A percentile compares a stretch with the other conserved stretches of the same genome.
Evolutionary conservation across 169 alveolate species (phyloP).

Genomic region (Plasmodium gaboni): DNA sequence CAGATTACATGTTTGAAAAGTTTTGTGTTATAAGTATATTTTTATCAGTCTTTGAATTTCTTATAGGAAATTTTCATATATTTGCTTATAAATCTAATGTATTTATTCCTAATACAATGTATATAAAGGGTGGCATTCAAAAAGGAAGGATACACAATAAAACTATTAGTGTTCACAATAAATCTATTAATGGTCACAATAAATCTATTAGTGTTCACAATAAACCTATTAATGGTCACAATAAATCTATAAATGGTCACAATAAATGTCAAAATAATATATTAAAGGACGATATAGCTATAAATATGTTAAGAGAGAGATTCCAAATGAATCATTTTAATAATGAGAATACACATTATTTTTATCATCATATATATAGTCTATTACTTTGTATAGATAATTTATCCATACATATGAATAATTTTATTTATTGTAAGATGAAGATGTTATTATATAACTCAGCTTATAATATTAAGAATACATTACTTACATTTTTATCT

Average conservation of each 20-base stretch:
- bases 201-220: too few relatives aligned
- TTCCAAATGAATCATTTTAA: not conserved
- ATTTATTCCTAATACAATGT: conserved; percentile 16
- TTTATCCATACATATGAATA: conserved; percentile 22
- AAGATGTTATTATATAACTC: conserved; percentile 36
- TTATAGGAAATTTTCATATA: conserved; percentile 44
- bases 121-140: not conserved
- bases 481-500: conserved; percentile 47
- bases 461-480: conserved; percentile 49
- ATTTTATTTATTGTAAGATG: conserved; percentile 12
- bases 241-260: too few relatives aligned
- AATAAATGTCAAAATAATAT: not conserved
- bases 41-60: conserved; percentile 34
- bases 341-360: conserved; percentile 5
- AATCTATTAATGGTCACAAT: too few relatives aligned
- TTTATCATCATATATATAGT: conserved; percentile 32
- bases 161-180: too few relatives aligned
- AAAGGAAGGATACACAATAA: not conserved
- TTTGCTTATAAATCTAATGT: conserved; percentile 65
- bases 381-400: conserved; percentile 24
- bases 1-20: conserved; percentile 22
- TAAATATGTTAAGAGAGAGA: not conserved
- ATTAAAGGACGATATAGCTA: not conserved
- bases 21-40: conserved; percentile 40
- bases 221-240: too few relatives aligned